Evolutionary conservation across 306 rosid species (phyloP), one percentile per base, ranked within the genome.

Genomic region (Quercus robur): DNA sequence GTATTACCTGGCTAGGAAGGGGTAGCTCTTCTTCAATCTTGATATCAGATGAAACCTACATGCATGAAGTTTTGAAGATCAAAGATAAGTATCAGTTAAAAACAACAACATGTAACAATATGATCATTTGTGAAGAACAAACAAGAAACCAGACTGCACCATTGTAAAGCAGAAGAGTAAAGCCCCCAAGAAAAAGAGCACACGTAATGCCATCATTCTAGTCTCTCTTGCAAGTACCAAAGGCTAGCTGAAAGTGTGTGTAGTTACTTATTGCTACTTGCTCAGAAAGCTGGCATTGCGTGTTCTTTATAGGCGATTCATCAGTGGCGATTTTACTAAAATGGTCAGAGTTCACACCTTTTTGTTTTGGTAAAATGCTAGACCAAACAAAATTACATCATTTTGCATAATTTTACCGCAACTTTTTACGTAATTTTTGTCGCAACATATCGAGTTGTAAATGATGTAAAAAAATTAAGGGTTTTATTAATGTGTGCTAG

Each of bases 21-120:
- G 5, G 8, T 0, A 80, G 63, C 61, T 84, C 81, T 26, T 83
- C 82, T 71, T 81, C 82, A 17, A 72, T 75, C 75, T 85, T 41
- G 72, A 77, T 31, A 79, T 89, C 93, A 68, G 89, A 89, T 13
- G 93, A 85, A 75, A 89, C 83, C 93, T 87, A 70, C 63, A 52
- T 41, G 10, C 4, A 25, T 1, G 13, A 19, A 19, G 26, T 35
- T 33, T 13, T 21, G 21, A 35, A 19, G 26, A 68, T 33, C 26
- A 19, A 6, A 31, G 5, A 31, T 7, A 49, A 46, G 11, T 64
- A 10, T 33, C 15, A 12, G 54, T 9, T 10, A 0, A 1, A 23
- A 3, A n/a, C 51, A 33, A 15, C 15, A 67, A 4, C 3, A 0
- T 33, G 15, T 1, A 2, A 59, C 4, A 67, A 12, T 19, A 19